Conservation (phyloP, 306 rosid genomes). For the Corylus americana region DNA sequence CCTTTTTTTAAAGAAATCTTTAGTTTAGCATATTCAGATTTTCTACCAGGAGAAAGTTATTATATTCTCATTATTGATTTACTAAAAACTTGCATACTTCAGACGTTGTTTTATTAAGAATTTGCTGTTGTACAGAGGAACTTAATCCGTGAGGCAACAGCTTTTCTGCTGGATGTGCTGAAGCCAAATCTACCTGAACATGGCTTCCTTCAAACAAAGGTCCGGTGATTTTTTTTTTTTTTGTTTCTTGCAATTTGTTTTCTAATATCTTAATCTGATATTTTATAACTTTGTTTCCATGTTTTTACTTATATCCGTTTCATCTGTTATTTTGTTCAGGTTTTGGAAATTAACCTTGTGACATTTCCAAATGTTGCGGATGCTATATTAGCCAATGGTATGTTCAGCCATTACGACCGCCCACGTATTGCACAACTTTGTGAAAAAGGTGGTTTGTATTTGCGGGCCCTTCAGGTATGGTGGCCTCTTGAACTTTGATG, state of each 20-base stretch:
- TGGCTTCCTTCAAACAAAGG: constrained; percentile 93
- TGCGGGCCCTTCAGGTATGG: constrained; percentile 88
- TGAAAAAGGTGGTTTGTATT: constrained; percentile 95
- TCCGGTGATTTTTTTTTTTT: not conserved
- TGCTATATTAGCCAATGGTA: constrained; percentile 97
- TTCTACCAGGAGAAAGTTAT: not conserved
- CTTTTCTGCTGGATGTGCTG: constrained; percentile 89
- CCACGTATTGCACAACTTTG: constrained; percentile 96
- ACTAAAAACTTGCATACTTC: not conserved
- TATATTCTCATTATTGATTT: not conserved
- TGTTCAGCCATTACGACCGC: constrained; percentile 98
- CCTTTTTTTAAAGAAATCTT: not conserved
- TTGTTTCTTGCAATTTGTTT: not conserved
- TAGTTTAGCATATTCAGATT: not conserved
- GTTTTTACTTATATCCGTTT: constrained; percentile 2
- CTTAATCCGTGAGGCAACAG: constrained; percentile 98
- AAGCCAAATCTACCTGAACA: constrained; percentile 98
- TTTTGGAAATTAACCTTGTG: constrained; percentile 92
- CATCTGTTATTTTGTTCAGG: constrained; percentile 45
- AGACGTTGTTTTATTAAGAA: not conserved
- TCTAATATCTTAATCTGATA: not conserved
- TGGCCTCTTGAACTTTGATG: not conserved
- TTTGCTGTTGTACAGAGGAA: constrained; percentile 60
- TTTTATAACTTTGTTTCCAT: constrained; percentile 10
- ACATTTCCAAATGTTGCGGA: constrained; percentile 98